Evolutionary conservation across 352 stramenopile genomes (phyloP), one percentile per base, ranked within the genome.

Genomic region (Phytophthora brassicae): DNA sequence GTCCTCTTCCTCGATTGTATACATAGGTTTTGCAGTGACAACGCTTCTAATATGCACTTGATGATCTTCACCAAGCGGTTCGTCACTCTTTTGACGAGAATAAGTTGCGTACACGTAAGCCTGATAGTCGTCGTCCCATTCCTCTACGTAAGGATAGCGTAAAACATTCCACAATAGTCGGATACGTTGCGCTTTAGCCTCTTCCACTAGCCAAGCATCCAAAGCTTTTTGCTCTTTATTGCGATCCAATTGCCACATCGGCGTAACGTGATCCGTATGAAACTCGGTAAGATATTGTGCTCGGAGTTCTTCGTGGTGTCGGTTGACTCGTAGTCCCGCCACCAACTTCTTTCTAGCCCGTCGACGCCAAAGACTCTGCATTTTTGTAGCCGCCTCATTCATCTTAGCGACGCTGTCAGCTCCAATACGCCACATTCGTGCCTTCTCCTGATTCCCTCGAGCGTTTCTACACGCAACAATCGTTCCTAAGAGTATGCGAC

Each of bases 1-100:
- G 26, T 87, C 75, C 33, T 91, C 81, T 57, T 93, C 80, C 4
- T 77, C 72, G 17, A 89, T 64, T 26, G 72, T 75, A 64, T 93
- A 91, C n/a, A 73, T 72, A 0, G 80, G 77, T 13, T 84, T 80
- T 9, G 83, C 77, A 14, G 29, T 28, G 20, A 68, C 53, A 43
- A 70, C 68, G 26, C 51, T 60, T 22, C 28, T 43, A 28, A 36
- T 50, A 65, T 46, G 74, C 46, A 33, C 17, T 36, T 57, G 47
- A 24, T 58, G 20, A 2, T 75, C 59, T n/a, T 66, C 55, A 29
- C 39, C 50, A 4, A 28, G 6, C 4, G 16, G 24, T 13, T 56
- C 48, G 3, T 48, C 35, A 4, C 58, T 20, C 20, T 6, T 11
- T 57, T 52, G 28, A 11, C 20, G 54, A 23, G 29, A 56, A 53